These are phyloP conservation scores for Suhomyces terraborum DNA, from an alignment of 1,139 yeast genomes.

Conservation along the genomic window DNA sequence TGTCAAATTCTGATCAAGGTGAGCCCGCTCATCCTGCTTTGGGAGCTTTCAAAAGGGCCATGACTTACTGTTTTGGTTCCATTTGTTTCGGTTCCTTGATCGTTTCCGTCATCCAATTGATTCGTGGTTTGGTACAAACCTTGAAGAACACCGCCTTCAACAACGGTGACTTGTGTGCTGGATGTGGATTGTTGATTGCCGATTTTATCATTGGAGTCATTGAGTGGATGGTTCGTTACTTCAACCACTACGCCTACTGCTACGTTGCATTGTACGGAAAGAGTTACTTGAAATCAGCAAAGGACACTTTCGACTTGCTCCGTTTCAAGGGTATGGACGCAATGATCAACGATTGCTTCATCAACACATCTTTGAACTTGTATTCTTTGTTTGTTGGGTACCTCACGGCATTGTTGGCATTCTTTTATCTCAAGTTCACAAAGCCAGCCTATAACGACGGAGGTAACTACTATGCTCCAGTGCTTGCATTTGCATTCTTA, in stretches of 20 bases:
- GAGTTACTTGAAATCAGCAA: conserved; percentile 72
- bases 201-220: conserved; percentile 65
- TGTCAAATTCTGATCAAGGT: conserved; percentile 76
- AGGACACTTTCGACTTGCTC: conserved; percentile 78
- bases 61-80: conserved; percentile 88
- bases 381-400: conserved; percentile 74
- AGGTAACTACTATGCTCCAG: conserved; percentile 73
- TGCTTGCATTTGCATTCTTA: conserved; percentile 75
- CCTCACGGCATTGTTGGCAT: conserved; percentile 67
- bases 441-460: conserved; percentile 66
- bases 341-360: conserved; percentile 78
- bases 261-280: conserved; percentile 87
- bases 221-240: conserved; percentile 81
- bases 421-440: conserved; percentile 71
- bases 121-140: conserved; percentile 51
- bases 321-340: conserved; percentile 85
- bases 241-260: conserved; percentile 89
- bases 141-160: conserved; percentile 56
- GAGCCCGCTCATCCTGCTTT: conserved; percentile 79
- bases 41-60: conserved; percentile 79
- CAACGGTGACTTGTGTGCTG: conserved; percentile 57
- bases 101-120: conserved; percentile 71
- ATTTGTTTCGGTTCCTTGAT: conserved; percentile 85
- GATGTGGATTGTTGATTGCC: conserved; percentile 54
- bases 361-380: conserved; percentile 72